These are phyloP conservation scores for Aspergillus fijiensis DNA, from an alignment of 2,329 filamentous ascomycete species.

Conservation along the genomic window DNA sequence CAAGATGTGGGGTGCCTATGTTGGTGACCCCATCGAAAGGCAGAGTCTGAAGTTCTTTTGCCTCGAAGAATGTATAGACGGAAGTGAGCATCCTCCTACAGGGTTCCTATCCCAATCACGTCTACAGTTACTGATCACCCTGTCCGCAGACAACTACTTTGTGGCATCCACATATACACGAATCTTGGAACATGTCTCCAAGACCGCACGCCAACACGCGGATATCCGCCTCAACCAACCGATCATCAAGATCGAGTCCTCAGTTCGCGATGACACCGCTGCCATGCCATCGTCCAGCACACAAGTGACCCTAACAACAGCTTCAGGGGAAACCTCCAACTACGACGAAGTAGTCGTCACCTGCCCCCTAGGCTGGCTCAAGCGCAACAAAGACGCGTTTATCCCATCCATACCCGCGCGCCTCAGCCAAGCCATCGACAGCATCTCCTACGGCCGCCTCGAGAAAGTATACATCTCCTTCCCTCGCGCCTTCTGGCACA, in stretches of 20 bases:
- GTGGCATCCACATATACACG: conserved; percentile 61
- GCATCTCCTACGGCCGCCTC: conserved; percentile 48
- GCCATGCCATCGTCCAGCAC: conserved; percentile 25
- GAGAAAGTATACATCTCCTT: conserved; percentile 65
- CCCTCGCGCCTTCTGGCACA: conserved; percentile 71
- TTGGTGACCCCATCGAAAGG: conserved; percentile 58
- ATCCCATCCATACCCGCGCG: conserved; percentile 43
- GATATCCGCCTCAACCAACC: conserved; percentile 50
- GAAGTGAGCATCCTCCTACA: conserved; percentile 41
- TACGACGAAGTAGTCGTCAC: conserved; percentile 57
- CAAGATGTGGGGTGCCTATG: conserved; percentile 64
- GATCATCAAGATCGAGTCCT: conserved; percentile 41
- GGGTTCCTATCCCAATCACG: background rate
- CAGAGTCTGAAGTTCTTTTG: conserved; percentile 66
- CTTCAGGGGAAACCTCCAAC: conserved; percentile 32
- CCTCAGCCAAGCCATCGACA: conserved; percentile 47
- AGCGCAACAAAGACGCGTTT: conserved; percentile 49
- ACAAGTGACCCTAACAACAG: conserved; percentile 48
- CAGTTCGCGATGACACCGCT: conserved; percentile 14
- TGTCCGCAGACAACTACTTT: conserved; percentile 56
- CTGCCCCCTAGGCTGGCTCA: conserved; percentile 55
- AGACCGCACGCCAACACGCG: conserved; percentile 48
- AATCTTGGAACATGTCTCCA: conserved; percentile 56
- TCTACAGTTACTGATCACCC: background rate
- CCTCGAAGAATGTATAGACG: conserved; percentile 66